Evolutionary conservation across 495 filamentous ascomycete species (phyloP), one percentile per base, ranked within the genome.

Genomic region (Podospora pseudopauciseta): DNA sequence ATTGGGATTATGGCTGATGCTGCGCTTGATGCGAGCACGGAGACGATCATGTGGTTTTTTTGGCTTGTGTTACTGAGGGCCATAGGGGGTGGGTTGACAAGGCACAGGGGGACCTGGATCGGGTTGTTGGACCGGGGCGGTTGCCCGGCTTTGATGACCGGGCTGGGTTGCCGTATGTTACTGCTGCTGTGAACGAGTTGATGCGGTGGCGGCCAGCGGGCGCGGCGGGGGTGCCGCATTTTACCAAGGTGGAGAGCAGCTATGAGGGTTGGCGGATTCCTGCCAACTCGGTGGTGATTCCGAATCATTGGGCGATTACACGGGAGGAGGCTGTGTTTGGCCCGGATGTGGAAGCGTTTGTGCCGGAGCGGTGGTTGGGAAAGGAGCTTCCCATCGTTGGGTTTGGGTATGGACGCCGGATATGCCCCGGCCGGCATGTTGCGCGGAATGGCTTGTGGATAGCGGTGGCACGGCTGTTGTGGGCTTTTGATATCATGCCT

Each of bases 271-370:
- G 73, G 59, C 55, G 67, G 23, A 76, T 81, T 54, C 80, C 78
- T 2, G 76, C 75, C 57, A 78, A 76, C 4, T 74, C 77, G 5
- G 60, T 67, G 0, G 67, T 81, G 4, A 56, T 80, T 0, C 20
- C 71, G 27, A 80, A 80, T 30, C 70, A 72, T 19, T 80, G 77
- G 67, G 20, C 61, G 20, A 65, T 88, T 68, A 83, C 86, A 68
- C 74, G 83, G 64, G 85, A 87, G 71, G 79, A 83, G 62, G 78
- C 81, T n/a, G 83, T 86, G 65, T 88, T 85, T 65, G 86, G 84
- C 34, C 79, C 80, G 20, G 76, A 84, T 27, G 83, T 83, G 26
- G 78, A 86, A 64, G 66, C 75, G 65, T 85, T 86, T 69, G 66
- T 73, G n/a, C 81, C 81, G 3, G 81, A 83, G 65, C 73, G 79